Evolutionary conservation across 495 filamentous ascomycete genomes (phyloP).

Genomic region (Staphylotrichum tortipilum): DNA sequence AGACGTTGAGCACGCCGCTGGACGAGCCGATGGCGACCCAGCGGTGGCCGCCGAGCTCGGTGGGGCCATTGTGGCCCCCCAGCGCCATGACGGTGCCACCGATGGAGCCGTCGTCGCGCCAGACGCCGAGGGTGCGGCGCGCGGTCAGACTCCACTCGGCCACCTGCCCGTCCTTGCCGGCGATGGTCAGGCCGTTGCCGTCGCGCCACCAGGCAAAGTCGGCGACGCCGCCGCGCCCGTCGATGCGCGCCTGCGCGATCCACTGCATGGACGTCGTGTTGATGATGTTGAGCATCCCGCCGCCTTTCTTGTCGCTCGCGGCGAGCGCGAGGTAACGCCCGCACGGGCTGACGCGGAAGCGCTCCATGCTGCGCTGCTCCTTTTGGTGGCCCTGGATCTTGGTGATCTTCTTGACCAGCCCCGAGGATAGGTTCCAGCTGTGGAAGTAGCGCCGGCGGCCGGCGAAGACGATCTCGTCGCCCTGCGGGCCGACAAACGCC

Average conservation of each 20-base stretch:
- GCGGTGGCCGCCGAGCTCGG: slow-evolving; percentile 64
- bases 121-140: slow-evolving; percentile 61
- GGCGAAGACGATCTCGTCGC: slow-evolving; percentile 69
- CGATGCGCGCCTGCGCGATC: slow-evolving; percentile 73
- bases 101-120: slow-evolving; percentile 85
- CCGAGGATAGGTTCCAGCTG: slow-evolving; percentile 78
- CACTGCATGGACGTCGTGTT: slow-evolving; percentile 78
- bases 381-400: slow-evolving; percentile 72
- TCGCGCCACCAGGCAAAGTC: slow-evolving; percentile 88
- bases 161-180: slow-evolving; percentile 81
- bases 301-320: slow-evolving; percentile 69
- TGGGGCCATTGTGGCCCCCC: slow-evolving; percentile 53
- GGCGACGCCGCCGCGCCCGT: slow-evolving; percentile 71
- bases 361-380: slow-evolving; percentile 84
- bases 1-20: slow-evolving; percentile 84
- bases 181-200: slow-evolving; percentile 65
- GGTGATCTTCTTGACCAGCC: slow-evolving; percentile 66
- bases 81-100: slow-evolving; percentile 73
- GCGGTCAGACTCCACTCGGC: slow-evolving; percentile 73
- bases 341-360: slow-evolving; percentile 75
- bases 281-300: slow-evolving; percentile 79
- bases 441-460: slow-evolving; percentile 88
- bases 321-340: slow-evolving; percentile 76
- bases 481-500: slow-evolving; percentile 55
- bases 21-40: slow-evolving; percentile 83